Base-by-base conservation (phyloP, 2,329 filamentous ascomycete genomes). In the Beauveria sp. region DNA sequence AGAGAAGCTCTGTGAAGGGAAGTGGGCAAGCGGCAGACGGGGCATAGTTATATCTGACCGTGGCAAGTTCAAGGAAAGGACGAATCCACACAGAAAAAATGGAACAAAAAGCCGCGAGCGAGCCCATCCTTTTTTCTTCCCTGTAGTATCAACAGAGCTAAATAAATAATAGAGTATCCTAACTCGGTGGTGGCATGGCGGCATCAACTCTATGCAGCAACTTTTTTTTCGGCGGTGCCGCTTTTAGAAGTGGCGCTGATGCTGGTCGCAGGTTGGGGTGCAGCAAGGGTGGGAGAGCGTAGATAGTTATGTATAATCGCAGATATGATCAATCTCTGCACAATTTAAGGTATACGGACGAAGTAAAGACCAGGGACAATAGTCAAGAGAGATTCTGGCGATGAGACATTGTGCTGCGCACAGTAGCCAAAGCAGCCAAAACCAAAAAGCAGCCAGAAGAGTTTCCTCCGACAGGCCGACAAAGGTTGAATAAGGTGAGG, bases 171-270 rank as follows among this genome's bases (percentile, higher is more conserved):
- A 26, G 16, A 58, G 47, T 52, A 58, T 57, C 30, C 30, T 34
- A 40, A 34, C 30, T 16, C 24, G 26, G 43, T 42, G 46, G 22
- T 20, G 45, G 28, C 12, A 46, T 22, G 38, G 51, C 34, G 28
- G 38, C 38, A 20, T 22, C 10, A 20, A 28, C 16, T 45, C 24
- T 49, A 40, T 58, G 43, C 45, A 40, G 49, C 49, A 34, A 38
- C 9, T 52, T 58, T 42, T 46, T 60, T 60, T 60, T 60, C 14
- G 26, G 46, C 34, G 40, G 24, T 40, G 58, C 58, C 49, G 58
- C 58, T 60, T 60, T 60, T 60, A 60, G 58, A 53, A n/a, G 58
- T 53, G 58, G 58, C 58, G 58, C 58, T 53, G 14, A 53, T 46
- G 40, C 58, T 20, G 20, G 58, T 60, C 56, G 47, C 57, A 59